These are phyloP conservation scores for Colletotrichum lentis DNA, from an alignment of 2,329 filamentous ascomycete species.

Conservation along the genomic window DNA sequence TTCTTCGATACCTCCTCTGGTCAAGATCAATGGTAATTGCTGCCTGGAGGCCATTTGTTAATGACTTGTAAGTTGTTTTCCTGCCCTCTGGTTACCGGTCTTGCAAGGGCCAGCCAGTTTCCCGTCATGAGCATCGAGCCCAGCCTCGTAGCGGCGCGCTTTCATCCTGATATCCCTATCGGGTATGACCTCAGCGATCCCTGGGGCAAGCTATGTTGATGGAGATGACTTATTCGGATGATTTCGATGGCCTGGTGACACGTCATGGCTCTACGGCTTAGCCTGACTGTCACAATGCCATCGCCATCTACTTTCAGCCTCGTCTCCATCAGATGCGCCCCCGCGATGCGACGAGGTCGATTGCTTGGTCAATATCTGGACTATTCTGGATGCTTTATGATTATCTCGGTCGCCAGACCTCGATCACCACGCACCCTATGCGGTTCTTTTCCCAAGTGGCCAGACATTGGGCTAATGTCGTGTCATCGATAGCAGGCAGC, in stretches of 20 bases:
- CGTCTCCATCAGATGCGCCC: constrained; percentile 55
- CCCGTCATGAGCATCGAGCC: constrained; percentile 49
- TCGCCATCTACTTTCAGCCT: constrained; percentile 57
- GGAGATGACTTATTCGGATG: constrained; percentile 48
- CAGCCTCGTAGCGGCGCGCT: constrained; percentile 44
- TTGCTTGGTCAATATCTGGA: constrained; percentile 48
- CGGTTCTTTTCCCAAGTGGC: not conserved
- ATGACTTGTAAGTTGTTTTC: constrained; percentile 60
- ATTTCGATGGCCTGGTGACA: constrained; percentile 44
- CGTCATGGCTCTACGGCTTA: constrained; percentile 39
- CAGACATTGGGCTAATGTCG: constrained; percentile 48
- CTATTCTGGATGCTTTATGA: constrained; percentile 51
- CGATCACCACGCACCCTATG: constrained; percentile 55
- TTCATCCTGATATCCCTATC: constrained; percentile 49
- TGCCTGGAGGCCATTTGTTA: constrained; percentile 54
- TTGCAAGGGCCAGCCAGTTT: constrained; percentile 47
- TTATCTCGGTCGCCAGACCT: constrained; percentile 45
- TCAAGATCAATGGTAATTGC: constrained; percentile 40
- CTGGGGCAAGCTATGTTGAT: constrained; percentile 46
- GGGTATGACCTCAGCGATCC: constrained; percentile 41
- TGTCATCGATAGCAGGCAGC: constrained; percentile 57
- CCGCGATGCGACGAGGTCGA: constrained; percentile 55
- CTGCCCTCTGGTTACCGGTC: constrained; percentile 42
- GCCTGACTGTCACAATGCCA: constrained; percentile 54
- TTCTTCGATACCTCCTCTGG: constrained; percentile 27